Conservation (phyloP, 1,284 basidiomycete species). For the Malassezia nana region DNA sequence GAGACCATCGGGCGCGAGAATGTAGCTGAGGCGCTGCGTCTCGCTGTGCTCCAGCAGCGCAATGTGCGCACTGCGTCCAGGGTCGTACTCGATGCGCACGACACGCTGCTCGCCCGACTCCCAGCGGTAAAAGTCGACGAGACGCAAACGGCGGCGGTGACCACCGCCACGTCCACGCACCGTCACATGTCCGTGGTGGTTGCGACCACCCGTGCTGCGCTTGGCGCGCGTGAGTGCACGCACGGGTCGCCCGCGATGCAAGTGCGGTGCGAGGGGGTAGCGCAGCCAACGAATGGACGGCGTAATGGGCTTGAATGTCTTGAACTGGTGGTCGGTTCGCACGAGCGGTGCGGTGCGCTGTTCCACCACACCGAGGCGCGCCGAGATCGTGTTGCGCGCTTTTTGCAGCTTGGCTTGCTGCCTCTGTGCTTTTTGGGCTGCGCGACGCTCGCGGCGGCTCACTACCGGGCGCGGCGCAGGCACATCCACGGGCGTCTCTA, state of each 20-base stretch:
- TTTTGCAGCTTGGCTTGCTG: constrained; percentile 23
- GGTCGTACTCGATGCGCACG: constrained; percentile 91
- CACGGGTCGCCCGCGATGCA: constrained; percentile 73
- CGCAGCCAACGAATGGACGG: constrained; percentile 76
- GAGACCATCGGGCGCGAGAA: constrained; percentile 80
- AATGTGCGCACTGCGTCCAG: constrained; percentile 83
- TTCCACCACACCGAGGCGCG: constrained; percentile 32
- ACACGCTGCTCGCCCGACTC: constrained; percentile 75
- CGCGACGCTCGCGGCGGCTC: constrained; percentile 29
- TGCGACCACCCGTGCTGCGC: constrained; percentile 76
- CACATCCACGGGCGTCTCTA: not conserved
- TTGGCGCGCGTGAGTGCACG: constrained; percentile 69
- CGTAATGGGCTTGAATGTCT: constrained; percentile 79
- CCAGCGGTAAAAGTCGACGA: constrained; percentile 68
- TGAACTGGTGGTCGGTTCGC: constrained; percentile 54
- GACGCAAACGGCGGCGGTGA: constrained; percentile 72
- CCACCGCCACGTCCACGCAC: constrained; percentile 82
- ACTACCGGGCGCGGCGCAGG: not conserved
- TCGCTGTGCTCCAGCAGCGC: constrained; percentile 63
- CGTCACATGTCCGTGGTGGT: constrained; percentile 70
- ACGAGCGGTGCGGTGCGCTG: constrained; percentile 35
- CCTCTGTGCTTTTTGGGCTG: constrained; percentile 27
- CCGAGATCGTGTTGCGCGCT: constrained; percentile 29
- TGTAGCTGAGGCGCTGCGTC: constrained; percentile 64
- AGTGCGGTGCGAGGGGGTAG: constrained; percentile 66